Conservation (phyloP, 345 rosid species). For the Pistacia atlantica region DNA sequence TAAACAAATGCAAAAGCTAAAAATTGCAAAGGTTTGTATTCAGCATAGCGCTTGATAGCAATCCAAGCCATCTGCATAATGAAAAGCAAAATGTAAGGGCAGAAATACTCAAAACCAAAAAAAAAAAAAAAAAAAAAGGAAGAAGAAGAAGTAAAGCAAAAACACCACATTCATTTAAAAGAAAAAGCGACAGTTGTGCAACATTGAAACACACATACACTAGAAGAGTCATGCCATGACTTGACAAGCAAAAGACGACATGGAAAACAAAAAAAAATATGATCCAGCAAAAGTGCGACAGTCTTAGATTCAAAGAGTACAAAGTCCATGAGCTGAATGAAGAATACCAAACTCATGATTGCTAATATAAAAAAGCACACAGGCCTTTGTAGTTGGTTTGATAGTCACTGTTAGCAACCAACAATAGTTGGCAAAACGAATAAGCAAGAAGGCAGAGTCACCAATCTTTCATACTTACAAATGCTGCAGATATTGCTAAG, state of each 20-base stretch:
- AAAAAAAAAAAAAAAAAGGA: too few species aligned
- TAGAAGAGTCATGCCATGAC: not conserved
- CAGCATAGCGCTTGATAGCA: constrained; percentile 66
- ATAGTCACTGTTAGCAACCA: not conserved
- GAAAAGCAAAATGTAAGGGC: constrained; percentile 12
- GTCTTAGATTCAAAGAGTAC: not conserved
- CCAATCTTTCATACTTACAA: constrained; percentile 63
- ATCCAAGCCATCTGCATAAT: constrained; percentile 85
- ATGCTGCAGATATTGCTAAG: constrained; percentile 82
- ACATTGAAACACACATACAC: not conserved
- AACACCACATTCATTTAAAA: not conserved
- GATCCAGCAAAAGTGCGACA: not conserved
- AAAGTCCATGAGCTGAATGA: not conserved
- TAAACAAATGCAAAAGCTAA: constrained; percentile 89
- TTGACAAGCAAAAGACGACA: not conserved
- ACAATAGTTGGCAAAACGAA: not conserved
- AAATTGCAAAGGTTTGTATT: constrained; percentile 93
- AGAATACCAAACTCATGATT: not conserved
- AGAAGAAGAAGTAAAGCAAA: not conserved
- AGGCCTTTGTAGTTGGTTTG: not conserved
- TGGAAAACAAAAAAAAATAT: not conserved
- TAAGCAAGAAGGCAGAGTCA: constrained; percentile 3
- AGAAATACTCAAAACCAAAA: constrained; percentile 1
- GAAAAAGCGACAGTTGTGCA: not conserved
- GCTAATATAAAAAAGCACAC: not conserved